Conservation (phyloP, 768 basidiomycete species). For the Hygrocybe coccinea region DNA sequence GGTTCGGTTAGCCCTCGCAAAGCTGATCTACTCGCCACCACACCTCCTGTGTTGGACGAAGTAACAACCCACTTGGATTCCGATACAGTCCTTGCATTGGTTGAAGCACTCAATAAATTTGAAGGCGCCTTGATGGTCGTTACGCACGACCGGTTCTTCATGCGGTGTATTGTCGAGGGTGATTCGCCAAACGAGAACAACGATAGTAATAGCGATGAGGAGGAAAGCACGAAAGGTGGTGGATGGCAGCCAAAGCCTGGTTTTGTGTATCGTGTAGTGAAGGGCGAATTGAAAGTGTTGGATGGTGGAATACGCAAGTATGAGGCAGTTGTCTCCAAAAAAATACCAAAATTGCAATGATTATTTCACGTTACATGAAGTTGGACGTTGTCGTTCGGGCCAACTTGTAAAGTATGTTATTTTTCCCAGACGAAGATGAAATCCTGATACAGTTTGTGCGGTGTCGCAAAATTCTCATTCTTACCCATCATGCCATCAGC, state of each 20-base stretch:
- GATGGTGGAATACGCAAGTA: constrained; percentile 25
- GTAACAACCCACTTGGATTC: constrained; percentile 68
- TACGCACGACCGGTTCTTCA: constrained; percentile 54
- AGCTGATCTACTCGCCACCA: constrained; percentile 50
- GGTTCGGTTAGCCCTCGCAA: constrained; percentile 56
- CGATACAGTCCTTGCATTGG: constrained; percentile 53
- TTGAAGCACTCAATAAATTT: constrained; percentile 46
- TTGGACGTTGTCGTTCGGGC: neutral
- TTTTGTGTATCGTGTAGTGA: constrained; percentile 20
- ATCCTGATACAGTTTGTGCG: too few relatives aligned
- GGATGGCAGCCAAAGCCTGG: constrained; percentile 20
- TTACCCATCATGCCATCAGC: neutral
- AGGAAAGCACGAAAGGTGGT: neutral
- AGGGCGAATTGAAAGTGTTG: constrained; percentile 19
- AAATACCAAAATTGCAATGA: constrained; percentile 3
- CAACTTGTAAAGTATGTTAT: too few relatives aligned
- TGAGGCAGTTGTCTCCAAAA: constrained; percentile 20
- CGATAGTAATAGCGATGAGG: constrained; percentile 15
- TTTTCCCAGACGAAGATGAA: too few relatives aligned
- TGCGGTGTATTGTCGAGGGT: constrained; percentile 28
- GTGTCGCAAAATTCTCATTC: too few relatives aligned
- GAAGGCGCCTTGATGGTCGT: constrained; percentile 57
- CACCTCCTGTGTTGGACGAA: constrained; percentile 55
- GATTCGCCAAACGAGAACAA: constrained; percentile 19
- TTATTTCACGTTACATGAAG: neutral